Evolutionary conservation across 768 basidiomycete genomes (phyloP).

Genomic region (Hydnum rufescens): DNA sequence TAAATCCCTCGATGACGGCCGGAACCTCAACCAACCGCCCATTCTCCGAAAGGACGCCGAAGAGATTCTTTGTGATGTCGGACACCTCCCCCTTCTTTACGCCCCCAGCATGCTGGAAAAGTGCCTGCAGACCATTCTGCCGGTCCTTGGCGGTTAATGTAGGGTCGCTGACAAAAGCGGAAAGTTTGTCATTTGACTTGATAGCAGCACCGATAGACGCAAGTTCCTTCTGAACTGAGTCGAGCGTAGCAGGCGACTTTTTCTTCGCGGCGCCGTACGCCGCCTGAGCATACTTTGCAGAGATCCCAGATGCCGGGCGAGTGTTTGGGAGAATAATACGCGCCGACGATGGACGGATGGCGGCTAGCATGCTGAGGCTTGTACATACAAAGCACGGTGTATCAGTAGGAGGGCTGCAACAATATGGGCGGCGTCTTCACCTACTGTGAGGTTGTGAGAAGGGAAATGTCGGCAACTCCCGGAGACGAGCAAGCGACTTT

Average conservation of each 20-base stretch:
- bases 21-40: constrained; percentile 70
- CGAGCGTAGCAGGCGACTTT: constrained; percentile 67
- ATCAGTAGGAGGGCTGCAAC: too few species aligned
- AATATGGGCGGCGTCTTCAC: too few species aligned
- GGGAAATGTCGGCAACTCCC: too few species aligned
- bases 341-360: not conserved
- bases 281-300: constrained; percentile 70
- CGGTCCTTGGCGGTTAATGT: constrained; percentile 73
- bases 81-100: constrained; percentile 47
- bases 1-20: constrained; percentile 81
- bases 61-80: constrained; percentile 81
- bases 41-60: constrained; percentile 79
- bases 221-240: constrained; percentile 74
- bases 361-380: not conserved
- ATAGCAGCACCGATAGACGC: constrained; percentile 47
- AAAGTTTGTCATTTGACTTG: constrained; percentile 40
- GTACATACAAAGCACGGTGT: not conserved
- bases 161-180: constrained; percentile 69
- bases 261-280: constrained; percentile 62
- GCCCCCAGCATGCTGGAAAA: constrained; percentile 50
- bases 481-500: too few species aligned
- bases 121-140: constrained; percentile 36
- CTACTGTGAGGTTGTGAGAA: too few species aligned
- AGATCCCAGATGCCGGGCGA: constrained; percentile 23
- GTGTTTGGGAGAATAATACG: not conserved